Evolutionary conservation across 164 flowering plant genomes (phyloP).

Genomic region (Tetracentron sinense): DNA sequence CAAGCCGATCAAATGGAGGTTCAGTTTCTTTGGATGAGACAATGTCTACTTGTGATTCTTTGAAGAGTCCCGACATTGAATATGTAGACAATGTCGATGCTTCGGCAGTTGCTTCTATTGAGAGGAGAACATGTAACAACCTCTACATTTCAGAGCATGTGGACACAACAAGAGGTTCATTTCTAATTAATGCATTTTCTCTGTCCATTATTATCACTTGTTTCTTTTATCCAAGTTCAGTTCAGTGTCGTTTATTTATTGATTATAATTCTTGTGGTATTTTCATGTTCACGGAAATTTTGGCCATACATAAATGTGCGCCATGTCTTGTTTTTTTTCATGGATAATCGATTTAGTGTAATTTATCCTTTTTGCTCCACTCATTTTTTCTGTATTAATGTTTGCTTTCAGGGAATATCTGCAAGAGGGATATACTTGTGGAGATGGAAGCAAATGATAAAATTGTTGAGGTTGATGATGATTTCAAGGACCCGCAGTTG

Average conservation of each 20-base stretch:
- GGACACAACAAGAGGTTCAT: slow-evolving; percentile 42
- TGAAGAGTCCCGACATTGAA: slow-evolving; percentile 88
- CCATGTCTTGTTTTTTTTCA: neutral
- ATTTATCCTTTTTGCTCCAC: neutral
- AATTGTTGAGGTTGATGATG: slow-evolving; percentile 47
- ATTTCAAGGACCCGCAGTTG: slow-evolving; percentile 67
- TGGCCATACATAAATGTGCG: neutral
- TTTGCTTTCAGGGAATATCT: slow-evolving; percentile 34
- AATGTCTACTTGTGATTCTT: slow-evolving; percentile 84
- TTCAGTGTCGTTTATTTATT: neutral
- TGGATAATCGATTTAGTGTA: neutral
- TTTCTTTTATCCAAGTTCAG: too few relatives aligned
- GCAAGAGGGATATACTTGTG: slow-evolving; percentile 47
- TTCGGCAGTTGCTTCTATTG: slow-evolving; percentile 50
- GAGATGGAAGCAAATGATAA: slow-evolving; percentile 42
- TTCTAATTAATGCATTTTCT: neutral
- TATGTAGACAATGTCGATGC: slow-evolving; percentile 65
- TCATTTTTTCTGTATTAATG: neutral
- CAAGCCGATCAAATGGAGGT: slow-evolving; percentile 50
- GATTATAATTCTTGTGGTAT: neutral
- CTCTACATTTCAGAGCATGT: slow-evolving; percentile 60
- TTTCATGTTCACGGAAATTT: neutral
- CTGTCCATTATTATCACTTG: neutral
- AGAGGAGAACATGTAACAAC: slow-evolving; percentile 53
- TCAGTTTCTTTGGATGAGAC: slow-evolving; percentile 86